Evolutionary conservation across 1,284 basidiomycete genomes (phyloP).

Genomic region (Ceratobasidium sp.): DNA sequence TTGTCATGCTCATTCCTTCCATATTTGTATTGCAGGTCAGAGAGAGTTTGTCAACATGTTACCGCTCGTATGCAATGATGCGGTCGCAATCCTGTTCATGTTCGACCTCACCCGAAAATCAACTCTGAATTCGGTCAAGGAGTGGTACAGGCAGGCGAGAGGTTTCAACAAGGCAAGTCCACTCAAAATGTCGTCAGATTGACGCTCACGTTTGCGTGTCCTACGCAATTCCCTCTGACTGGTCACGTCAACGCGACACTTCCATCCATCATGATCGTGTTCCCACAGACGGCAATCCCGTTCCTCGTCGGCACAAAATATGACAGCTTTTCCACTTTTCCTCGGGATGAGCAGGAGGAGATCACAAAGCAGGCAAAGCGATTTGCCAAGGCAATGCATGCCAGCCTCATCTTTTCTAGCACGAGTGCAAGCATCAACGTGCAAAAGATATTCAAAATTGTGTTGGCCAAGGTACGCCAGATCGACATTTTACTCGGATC

Average conservation of each 20-base stretch:
- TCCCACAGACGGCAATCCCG: slow-evolving; percentile 87
- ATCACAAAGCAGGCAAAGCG: slow-evolving; percentile 97
- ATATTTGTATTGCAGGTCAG: slow-evolving; percentile 65
- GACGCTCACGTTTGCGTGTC: not conserved
- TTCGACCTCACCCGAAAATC: slow-evolving; percentile 98
- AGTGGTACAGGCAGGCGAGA: slow-evolving; percentile 98
- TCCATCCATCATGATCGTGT: slow-evolving; percentile 20
- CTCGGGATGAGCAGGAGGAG: slow-evolving; percentile 97
- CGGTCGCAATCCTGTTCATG: slow-evolving; percentile 99
- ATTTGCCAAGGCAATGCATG: slow-evolving; percentile 98
- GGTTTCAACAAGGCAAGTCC: slow-evolving; percentile 94
- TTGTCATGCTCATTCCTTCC: not conserved
- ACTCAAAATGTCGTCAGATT: not conserved
- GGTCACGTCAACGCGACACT: not conserved
- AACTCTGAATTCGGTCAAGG: slow-evolving; percentile 97
- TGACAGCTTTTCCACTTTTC: slow-evolving; percentile 95
- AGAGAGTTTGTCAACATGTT: slow-evolving; percentile 99
- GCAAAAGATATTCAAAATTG: slow-evolving; percentile 99
- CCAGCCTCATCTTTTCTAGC: slow-evolving; percentile 97
- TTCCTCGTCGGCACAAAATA: slow-evolving; percentile 98
- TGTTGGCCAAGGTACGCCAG: slow-evolving; percentile 72
- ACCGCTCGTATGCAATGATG: slow-evolving; percentile 97
- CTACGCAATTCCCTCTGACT: slow-evolving; percentile 11
- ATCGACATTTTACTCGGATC: not conserved
- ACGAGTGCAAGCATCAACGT: slow-evolving; percentile 98